Percentiles rank a stretch among this genome's conserved stretches.
These are phyloP conservation scores for Niebla homalea DNA, from an alignment of 495 filamentous ascomycete species.

Conservation along the genomic window DNA sequence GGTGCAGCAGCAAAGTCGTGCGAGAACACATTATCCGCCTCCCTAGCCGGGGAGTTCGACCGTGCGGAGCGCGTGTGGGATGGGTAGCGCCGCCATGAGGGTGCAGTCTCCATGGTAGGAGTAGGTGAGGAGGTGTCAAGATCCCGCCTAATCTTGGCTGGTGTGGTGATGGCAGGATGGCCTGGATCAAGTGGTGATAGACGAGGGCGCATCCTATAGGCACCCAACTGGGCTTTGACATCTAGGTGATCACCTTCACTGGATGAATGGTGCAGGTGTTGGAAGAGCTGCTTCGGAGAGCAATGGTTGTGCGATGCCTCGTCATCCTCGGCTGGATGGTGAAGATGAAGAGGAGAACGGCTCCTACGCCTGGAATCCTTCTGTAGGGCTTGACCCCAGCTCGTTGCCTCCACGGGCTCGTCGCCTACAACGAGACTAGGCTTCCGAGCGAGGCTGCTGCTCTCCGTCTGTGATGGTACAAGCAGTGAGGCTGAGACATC, in stretches of 20 bases:
- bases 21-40: conserved; percentile 10
- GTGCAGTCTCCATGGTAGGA: neutral
- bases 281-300: neutral
- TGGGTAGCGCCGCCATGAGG: conserved; percentile 13
- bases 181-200: neutral
- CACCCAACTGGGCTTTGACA: conserved; percentile 6
- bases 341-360: neutral
- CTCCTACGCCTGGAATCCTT: too few species aligned
- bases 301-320: conserved; percentile 2
- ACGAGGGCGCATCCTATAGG: neutral
- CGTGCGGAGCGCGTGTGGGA: conserved; percentile 10
- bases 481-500: conserved; percentile 1
- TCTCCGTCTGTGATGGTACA: neutral
- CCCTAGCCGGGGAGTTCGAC: conserved; percentile 5
- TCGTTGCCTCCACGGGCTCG: neutral
- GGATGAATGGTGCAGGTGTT: neutral
- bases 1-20: conserved; percentile 7
- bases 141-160: neutral
- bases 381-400: conserved; percentile 10
- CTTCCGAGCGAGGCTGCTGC: neutral
- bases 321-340: conserved; percentile 9
- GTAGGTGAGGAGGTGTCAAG: neutral
- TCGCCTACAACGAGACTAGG: neutral
- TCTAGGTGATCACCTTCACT: neutral
- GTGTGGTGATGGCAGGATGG: neutral